Conservation (phyloP, 495 filamentous ascomycete species). For the Podospora sp. region DNA sequence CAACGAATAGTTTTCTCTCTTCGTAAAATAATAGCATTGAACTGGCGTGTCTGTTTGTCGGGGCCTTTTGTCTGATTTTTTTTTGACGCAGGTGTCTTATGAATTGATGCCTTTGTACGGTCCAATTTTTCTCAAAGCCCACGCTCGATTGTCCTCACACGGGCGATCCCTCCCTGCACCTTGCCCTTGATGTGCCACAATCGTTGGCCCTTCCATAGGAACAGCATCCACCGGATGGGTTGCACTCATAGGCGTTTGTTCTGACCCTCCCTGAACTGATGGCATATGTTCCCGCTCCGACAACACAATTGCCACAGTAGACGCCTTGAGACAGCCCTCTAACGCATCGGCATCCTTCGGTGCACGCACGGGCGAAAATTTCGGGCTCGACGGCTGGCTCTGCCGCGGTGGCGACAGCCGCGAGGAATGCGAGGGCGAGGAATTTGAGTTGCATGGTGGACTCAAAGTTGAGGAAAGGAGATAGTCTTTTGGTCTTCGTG, state of each 20-base stretch:
- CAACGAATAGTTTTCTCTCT: no score
- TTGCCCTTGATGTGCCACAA: conserved; percentile 2
- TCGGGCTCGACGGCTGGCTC: background rate
- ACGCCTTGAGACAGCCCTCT: conserved; percentile 4
- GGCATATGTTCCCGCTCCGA: conserved; percentile 11
- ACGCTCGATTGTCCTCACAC: no score
- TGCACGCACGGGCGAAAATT: conserved; percentile 9
- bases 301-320: conserved; percentile 18
- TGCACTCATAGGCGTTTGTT: conserved; percentile 9
- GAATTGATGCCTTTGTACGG: no score
- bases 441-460: background rate
- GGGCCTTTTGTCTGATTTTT: no score
- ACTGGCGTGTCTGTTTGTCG: no score
- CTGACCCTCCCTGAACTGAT: conserved; percentile 2
- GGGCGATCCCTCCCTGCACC: conserved; percentile 1
- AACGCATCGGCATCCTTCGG: conserved; percentile 10
- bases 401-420: background rate
- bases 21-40: no score
- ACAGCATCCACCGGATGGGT: conserved; percentile 5
- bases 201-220: conserved; percentile 13
- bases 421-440: background rate
- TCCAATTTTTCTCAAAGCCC: no score
- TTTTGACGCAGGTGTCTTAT: no score
- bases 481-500: no score
- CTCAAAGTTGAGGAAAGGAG: background rate